Conservation (phyloP, 192 early-diverging fungal genomes). For the Backusella liffmaniae region DNA sequence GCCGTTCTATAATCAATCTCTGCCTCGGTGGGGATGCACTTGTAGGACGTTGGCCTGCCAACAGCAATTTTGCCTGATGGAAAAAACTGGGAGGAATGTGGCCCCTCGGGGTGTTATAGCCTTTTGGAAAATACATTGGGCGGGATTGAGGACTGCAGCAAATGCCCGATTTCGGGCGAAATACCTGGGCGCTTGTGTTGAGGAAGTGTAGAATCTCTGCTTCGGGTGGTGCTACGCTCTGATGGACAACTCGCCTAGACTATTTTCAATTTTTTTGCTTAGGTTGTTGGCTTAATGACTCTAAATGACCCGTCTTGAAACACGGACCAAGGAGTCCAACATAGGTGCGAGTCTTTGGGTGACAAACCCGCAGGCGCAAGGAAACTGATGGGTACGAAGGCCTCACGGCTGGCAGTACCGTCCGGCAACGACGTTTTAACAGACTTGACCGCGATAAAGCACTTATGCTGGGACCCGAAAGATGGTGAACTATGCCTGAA, state of each 20-base stretch:
- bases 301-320: slow-evolving; percentile 79
- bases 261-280: slow-evolving; percentile 23
- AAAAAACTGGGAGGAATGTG: slow-evolving; percentile 54
- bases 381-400: slow-evolving; percentile 51
- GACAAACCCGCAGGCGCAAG: slow-evolving; percentile 57
- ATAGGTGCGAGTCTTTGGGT: slow-evolving; percentile 74
- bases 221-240: background rate
- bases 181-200: slow-evolving; percentile 15
- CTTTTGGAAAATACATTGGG: slow-evolving; percentile 44
- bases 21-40: slow-evolving; percentile 46
- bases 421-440: slow-evolving; percentile 52
- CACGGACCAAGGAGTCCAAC: slow-evolving; percentile 85
- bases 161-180: slow-evolving; percentile 30
- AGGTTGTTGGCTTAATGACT: slow-evolving; percentile 64
- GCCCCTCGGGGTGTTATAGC: slow-evolving; percentile 59
- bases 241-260: background rate
- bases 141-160: slow-evolving; percentile 58
- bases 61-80: slow-evolving; percentile 55
- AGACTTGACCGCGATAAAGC: slow-evolving; percentile 58
- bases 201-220: background rate
- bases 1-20: slow-evolving; percentile 46
- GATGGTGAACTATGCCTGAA: slow-evolving; percentile 84
- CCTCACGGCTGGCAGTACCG: slow-evolving; percentile 48
- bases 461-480: slow-evolving; percentile 77
- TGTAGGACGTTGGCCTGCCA: slow-evolving; percentile 44